These are phyloP conservation scores for Ceratocystis huliohia DNA, from an alignment of 2,329 filamentous ascomycete genomes.

Conservation along the genomic window DNA sequence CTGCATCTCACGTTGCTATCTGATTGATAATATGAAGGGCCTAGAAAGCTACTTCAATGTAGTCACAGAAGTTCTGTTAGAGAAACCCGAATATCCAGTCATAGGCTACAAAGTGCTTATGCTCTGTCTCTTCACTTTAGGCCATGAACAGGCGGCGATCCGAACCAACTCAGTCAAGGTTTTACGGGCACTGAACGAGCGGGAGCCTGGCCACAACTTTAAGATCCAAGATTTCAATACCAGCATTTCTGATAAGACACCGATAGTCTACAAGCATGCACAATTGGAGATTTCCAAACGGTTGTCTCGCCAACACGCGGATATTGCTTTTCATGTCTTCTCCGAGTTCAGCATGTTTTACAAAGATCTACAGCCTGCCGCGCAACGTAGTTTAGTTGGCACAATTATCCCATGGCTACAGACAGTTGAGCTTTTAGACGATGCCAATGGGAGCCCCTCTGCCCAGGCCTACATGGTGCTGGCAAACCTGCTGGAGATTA, in stretches of 20 bases:
- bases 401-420: conserved; percentile 95
- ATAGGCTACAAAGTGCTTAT: conserved; percentile 86
- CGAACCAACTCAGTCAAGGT: conserved; percentile 76
- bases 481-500: conserved; percentile 90
- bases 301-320: conserved; percentile 74
- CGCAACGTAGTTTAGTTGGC: conserved; percentile 86
- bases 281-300: conserved; percentile 94
- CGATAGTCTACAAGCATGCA: conserved; percentile 91
- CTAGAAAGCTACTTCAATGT: conserved; percentile 93
- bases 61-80: conserved; percentile 72
- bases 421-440: conserved; percentile 79
- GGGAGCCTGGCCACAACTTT: conserved; percentile 61
- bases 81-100: conserved; percentile 68
- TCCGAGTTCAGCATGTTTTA: conserved; percentile 93
- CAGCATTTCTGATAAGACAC: conserved; percentile 95
- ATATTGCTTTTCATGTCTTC: conserved; percentile 84
- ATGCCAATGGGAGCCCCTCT: conserved; percentile 82
- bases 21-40: conserved; percentile 66
- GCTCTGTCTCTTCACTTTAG: conserved; percentile 80
- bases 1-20: conserved; percentile 83
- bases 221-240: conserved; percentile 97
- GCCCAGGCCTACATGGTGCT: conserved; percentile 88
- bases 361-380: conserved; percentile 67
- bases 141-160: conserved; percentile 80
- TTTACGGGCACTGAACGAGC: conserved; percentile 67